Evolutionary conservation across 2,329 filamentous ascomycete genomes (phyloP).

Genomic region (Aspergillus pseudotamarii): DNA sequence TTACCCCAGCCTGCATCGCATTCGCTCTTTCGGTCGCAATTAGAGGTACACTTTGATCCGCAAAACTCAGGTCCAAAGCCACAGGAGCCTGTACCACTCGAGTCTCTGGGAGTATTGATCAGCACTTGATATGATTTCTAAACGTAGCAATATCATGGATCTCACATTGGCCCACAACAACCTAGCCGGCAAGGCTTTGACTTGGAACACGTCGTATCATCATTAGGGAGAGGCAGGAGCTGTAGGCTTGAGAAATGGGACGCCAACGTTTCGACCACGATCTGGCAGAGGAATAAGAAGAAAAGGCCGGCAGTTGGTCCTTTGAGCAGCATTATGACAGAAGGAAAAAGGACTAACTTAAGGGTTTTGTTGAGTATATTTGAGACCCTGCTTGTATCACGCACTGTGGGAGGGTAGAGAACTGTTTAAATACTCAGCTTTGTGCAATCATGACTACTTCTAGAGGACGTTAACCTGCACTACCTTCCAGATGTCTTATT

Average conservation of each 20-base stretch:
- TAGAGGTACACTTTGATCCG: conserved; percentile 18
- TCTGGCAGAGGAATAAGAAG: background rate
- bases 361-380: background rate
- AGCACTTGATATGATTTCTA: background rate
- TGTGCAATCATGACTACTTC: background rate
- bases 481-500: background rate
- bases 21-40: conserved; percentile 26
- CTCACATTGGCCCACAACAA: conserved; percentile 14
- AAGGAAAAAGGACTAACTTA: background rate
- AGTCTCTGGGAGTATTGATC: conserved; percentile 9
- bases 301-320: background rate
- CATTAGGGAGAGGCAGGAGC: background rate
- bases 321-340: background rate
- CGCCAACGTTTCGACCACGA: background rate
- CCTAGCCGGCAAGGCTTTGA: conserved; percentile 9
- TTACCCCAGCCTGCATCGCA: conserved; percentile 29
- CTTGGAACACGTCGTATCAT: conserved; percentile 12
- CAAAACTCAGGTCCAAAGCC: conserved; percentile 20
- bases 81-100: conserved; percentile 13
- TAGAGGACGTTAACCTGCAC: background rate
- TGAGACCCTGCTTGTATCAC: background rate
- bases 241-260: background rate
- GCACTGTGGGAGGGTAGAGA: background rate
- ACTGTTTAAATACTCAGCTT: background rate
- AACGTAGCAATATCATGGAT: background rate